Evolutionary conservation across 2,329 filamentous ascomycete species (phyloP), one percentile per base, ranked within the genome.

Genomic region (Monosporascus sp.): DNA sequence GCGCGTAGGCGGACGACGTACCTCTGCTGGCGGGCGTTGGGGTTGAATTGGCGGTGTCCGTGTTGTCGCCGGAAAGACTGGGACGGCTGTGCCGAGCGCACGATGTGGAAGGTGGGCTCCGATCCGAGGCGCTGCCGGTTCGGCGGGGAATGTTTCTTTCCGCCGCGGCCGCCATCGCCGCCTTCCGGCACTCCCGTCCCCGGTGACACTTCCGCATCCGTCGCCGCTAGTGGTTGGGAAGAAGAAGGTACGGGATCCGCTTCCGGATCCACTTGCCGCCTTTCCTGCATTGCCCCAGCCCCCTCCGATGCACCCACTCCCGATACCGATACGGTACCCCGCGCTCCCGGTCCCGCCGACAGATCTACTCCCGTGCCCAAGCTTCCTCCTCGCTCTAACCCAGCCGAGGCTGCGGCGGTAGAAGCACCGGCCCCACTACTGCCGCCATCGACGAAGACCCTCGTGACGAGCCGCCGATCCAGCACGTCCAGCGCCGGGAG

Each of bases 401-500:
- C 39, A 1, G 18, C 39, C 39, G 14, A 41, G 51, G 38, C 25
- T 17, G 34, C 27, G 15, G 18, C 47, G 38, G 36, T 42, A 6
- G 45, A 38, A 20, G 39, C 39, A 42, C n/a, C 6, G 14, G 39
- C 22, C 17, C 17, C 14, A 14, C 39, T 9, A 4, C 39, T 15
- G 17, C 18, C 38, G 3, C 38, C 39, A 34, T 54, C 41, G 9
- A 67, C 44, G 17, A 78, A 48, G 5, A 85, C 69, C 1, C 83
- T 78, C 6, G 77, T 84, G 36, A 96, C 82, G 1, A 94, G 80
- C 3, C 79, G 74, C 25, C 90, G 82, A 68, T 99, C 94, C 1
- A 99, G 78, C 0, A 97, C 78, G 68, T 97, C 92, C 3, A 99
- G 78, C 0, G 93, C 90, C 3, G 90, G 89, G 1, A 97, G 83